A percentile compares a stretch with the other conserved stretches of the same genome.
These are phyloP conservation scores for Neurospora sublineolata DNA, from an alignment of 495 filamentous ascomycete genomes.

Conservation along the genomic window DNA sequence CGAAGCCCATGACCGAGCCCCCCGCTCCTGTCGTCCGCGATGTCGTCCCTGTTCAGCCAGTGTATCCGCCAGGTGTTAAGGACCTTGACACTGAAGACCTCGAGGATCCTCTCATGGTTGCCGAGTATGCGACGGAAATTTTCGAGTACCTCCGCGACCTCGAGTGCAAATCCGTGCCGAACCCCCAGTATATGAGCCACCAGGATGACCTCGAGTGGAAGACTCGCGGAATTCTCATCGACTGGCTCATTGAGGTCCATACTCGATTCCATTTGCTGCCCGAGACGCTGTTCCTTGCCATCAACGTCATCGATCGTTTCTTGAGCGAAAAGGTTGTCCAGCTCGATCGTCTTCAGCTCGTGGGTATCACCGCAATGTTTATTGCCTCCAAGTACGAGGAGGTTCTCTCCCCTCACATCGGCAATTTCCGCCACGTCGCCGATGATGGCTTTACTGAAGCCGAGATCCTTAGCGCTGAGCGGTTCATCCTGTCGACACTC, in stretches of 20 bases:
- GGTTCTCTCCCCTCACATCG: constrained; percentile 89
- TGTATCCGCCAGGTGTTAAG: constrained; percentile 40
- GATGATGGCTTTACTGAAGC: constrained; percentile 94
- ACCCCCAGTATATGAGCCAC: constrained; percentile 86
- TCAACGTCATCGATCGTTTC: constrained; percentile 98
- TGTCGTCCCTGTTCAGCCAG: constrained; percentile 13
- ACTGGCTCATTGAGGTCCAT: constrained; percentile 98
- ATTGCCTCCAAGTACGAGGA: constrained; percentile 99
- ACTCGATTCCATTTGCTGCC: constrained; percentile 91
- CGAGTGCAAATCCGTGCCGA: constrained; percentile 72
- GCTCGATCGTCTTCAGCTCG: constrained; percentile 87
- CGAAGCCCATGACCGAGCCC: constrained; percentile 18
- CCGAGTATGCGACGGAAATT: constrained; percentile 93
- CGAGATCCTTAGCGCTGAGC: constrained; percentile 94
- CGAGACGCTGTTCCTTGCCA: constrained; percentile 92
- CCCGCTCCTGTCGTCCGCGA: constrained; percentile 1
- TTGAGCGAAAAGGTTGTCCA: constrained; percentile 87
- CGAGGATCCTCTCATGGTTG: constrained; percentile 92
- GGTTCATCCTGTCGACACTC: constrained; percentile 77
- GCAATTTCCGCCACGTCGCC: constrained; percentile 91
- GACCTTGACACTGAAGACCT: constrained; percentile 77
- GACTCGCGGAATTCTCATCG: constrained; percentile 92
- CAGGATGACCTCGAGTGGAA: constrained; percentile 96
- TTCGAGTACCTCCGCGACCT: constrained; percentile 91
- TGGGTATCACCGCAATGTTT: constrained; percentile 97